Conservation (phyloP, 2,329 filamentous ascomycete genomes). For the Aureobasidium sp. region DNA sequence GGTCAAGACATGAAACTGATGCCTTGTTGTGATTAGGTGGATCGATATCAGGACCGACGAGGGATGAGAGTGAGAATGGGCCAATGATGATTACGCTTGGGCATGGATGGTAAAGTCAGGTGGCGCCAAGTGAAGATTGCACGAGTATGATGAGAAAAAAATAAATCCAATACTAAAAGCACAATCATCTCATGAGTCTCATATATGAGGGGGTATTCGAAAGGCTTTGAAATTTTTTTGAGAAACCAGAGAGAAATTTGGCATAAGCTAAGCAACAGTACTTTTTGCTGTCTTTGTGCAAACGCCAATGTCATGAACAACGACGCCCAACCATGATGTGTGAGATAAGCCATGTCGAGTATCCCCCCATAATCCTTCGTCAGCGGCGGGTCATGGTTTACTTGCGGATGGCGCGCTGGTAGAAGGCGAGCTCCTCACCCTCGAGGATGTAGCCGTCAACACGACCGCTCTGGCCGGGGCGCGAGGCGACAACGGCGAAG, state of each 20-base stretch:
- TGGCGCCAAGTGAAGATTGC: background rate
- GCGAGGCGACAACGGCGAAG: constrained; percentile 84
- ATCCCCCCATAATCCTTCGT: constrained; percentile 7
- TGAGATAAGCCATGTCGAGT: constrained; percentile 3
- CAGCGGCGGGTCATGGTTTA: constrained; percentile 46
- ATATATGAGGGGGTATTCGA: constrained; percentile 9
- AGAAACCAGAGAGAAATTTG: constrained; percentile 10
- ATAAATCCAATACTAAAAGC: background rate
- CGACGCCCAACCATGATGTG: constrained; percentile 12
- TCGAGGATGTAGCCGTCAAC: constrained; percentile 96
- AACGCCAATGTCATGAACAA: constrained; percentile 15
- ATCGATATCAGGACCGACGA: too few relatives aligned
- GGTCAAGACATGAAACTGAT: background rate
- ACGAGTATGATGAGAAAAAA: background rate
- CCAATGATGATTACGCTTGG: too few relatives aligned
- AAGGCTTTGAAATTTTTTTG: constrained; percentile 9
- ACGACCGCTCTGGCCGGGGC: constrained; percentile 95
- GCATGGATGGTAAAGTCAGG: background rate
- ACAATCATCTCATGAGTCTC: constrained; percentile 7
- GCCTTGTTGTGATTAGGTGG: too few relatives aligned
- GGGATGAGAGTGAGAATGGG: too few relatives aligned
- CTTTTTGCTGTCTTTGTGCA: constrained; percentile 14
- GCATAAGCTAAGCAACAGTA: constrained; percentile 9
- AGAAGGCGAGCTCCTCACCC: constrained; percentile 99
- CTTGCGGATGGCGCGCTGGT: constrained; percentile 99